These are phyloP conservation scores for Basipetospora chlamydospora DNA, from an alignment of 2,329 filamentous ascomycete genomes.

Conservation along the genomic window DNA sequence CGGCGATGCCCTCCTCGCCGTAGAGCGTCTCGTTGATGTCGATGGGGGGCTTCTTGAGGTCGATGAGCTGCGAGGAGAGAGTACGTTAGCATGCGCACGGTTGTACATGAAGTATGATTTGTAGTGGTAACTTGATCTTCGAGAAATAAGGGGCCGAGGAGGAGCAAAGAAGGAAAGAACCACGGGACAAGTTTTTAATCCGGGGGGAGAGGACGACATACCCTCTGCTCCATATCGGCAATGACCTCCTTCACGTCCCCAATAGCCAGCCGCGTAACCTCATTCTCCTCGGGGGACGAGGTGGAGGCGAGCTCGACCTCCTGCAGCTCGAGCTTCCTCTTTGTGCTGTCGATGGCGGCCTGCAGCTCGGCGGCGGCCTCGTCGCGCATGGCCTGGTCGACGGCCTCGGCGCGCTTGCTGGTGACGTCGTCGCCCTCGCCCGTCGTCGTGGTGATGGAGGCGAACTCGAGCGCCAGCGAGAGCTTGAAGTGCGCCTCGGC, in stretches of 20 bases:
- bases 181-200: background rate
- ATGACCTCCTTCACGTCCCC: constrained; percentile 65
- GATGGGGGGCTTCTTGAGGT: constrained; percentile 50
- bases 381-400: constrained; percentile 56
- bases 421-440: constrained; percentile 31
- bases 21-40: constrained; percentile 41
- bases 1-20: constrained; percentile 36
- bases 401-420: constrained; percentile 29
- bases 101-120: background rate
- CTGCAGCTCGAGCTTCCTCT: constrained; percentile 55
- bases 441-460: constrained; percentile 54
- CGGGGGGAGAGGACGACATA: constrained; percentile 23
- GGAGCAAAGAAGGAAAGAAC: background rate
- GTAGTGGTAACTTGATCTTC: background rate
- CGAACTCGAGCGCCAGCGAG: constrained; percentile 86
- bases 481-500: constrained; percentile 96
- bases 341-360: constrained; percentile 57
- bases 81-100: constrained; percentile 8
- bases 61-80: constrained; percentile 36
- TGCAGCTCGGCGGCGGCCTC: constrained; percentile 60
- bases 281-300: constrained; percentile 52
- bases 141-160: background rate
- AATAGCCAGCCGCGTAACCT: constrained; percentile 46
- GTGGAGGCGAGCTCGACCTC: constrained; percentile 50
- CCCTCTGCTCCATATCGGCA: constrained; percentile 62